These are phyloP conservation scores for Coelastrella sp. DNA, from an alignment of 139 green algal species.

Conservation along the genomic window DNA sequence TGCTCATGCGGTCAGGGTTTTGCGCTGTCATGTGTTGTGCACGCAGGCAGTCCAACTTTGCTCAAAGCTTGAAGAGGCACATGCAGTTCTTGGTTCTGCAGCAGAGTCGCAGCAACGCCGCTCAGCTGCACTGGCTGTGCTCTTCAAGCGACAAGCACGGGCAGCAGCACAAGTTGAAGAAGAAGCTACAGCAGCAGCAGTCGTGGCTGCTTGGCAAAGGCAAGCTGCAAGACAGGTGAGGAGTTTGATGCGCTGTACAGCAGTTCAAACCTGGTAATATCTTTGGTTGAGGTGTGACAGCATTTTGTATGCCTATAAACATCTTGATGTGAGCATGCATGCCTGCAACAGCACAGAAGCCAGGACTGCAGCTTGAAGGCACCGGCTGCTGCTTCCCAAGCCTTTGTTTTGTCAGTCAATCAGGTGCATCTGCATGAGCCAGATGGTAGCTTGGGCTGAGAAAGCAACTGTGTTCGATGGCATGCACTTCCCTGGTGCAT, in stretches of 20 bases:
- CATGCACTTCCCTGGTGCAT: too few relatives aligned
- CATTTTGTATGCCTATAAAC: too few relatives aligned
- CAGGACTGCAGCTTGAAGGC: too few relatives aligned
- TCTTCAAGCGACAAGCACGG: background rate
- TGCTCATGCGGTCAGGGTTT: too few relatives aligned
- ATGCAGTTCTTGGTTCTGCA: background rate
- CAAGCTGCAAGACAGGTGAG: conserved; percentile 1
- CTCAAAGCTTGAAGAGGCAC: background rate
- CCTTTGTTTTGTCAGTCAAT: too few relatives aligned
- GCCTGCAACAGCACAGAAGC: too few relatives aligned
- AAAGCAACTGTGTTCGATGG: background rate
- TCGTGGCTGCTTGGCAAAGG: background rate
- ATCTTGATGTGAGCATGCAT: too few relatives aligned
- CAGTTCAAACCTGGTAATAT: too few relatives aligned
- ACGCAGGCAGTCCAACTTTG: background rate
- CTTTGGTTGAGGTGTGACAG: too few relatives aligned
- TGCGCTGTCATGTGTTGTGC: background rate
- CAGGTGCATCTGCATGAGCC: too few relatives aligned
- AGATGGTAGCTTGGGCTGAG: background rate
- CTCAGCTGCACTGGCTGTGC: background rate
- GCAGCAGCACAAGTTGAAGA: background rate
- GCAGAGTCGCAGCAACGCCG: background rate
- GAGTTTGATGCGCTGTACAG: too few relatives aligned
- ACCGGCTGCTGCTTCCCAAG: too few relatives aligned
- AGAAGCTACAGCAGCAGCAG: background rate